Percentiles rank a stretch among this genome's conserved stretches.
phyloP scores from a whole-genome alignment of 345 rosid genomes.

The Arabidopsis suecica region DNA sequence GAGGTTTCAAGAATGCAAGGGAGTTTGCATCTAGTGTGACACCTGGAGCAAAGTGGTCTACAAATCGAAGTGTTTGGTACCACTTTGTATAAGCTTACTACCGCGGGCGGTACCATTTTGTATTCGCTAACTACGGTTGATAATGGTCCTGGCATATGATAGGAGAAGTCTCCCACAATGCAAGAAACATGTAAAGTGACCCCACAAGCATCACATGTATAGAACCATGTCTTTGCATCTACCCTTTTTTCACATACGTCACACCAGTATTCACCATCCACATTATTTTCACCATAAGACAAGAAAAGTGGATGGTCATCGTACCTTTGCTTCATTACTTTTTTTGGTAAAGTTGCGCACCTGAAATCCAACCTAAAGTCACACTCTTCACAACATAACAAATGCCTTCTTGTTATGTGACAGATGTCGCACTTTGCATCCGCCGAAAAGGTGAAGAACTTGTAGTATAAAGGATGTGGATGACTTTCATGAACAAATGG shows the following conservation, averaged over 20 bases:
- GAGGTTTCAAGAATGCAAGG: background rate
- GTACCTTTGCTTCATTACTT: background rate
- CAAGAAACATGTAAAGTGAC: background rate
- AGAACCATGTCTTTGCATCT: background rate
- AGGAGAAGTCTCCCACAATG: background rate
- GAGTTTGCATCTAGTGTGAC: background rate
- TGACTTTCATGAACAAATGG: slow-evolving; percentile 13
- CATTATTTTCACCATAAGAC: background rate
- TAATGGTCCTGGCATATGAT: background rate
- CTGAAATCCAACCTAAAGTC: no score
- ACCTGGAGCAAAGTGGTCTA: background rate
- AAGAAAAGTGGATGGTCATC: background rate
- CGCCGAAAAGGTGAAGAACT: no score
- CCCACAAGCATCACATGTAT: background rate
- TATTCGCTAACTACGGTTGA: background rate
- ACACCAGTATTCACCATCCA: background rate
- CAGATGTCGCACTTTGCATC: no score
- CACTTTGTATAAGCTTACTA: background rate
- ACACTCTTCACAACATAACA: background rate
- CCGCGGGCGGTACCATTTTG: background rate
- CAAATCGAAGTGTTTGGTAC: background rate
- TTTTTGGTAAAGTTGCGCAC: background rate
- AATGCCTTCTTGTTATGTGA: no score
- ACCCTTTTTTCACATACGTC: background rate
- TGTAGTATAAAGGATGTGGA: slow-evolving; percentile 13